Evolutionary conservation across 2,329 filamentous ascomycete genomes (phyloP).

Genomic region (Monosporascus sp.): DNA sequence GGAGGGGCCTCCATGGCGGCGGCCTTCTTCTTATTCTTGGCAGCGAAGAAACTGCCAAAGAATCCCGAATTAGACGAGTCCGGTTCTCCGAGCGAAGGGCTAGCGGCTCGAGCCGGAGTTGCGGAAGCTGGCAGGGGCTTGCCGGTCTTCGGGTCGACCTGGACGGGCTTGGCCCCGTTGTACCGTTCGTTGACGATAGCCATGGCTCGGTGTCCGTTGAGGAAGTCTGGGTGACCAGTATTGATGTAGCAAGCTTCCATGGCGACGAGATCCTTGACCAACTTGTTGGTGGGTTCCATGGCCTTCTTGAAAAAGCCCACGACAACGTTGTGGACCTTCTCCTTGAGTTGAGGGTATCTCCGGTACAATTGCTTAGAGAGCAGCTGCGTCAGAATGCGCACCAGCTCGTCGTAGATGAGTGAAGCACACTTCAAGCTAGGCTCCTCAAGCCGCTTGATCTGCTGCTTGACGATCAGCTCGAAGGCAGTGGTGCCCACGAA

Average conservation of each 20-base stretch:
- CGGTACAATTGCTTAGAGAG: constrained; percentile 86
- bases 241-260: constrained; percentile 99
- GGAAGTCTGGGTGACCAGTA: constrained; percentile 94
- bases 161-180: constrained; percentile 73
- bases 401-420: constrained; percentile 93
- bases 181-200: constrained; percentile 94
- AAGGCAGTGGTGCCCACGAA: constrained; percentile 99
- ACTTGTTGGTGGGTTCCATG: constrained; percentile 97
- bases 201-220: constrained; percentile 97
- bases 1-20: constrained; percentile 98
- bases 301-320: constrained; percentile 96
- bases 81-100: constrained; percentile 57
- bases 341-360: constrained; percentile 88
- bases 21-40: constrained; percentile 99
- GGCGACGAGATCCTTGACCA: constrained; percentile 83
- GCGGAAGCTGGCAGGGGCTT: constrained; percentile 71
- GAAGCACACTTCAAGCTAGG: constrained; percentile 97
- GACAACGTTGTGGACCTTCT: constrained; percentile 91
- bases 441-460: constrained; percentile 94
- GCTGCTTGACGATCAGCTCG: constrained; percentile 96
- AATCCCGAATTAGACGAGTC: constrained; percentile 65
- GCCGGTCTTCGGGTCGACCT: constrained; percentile 97
- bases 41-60: constrained; percentile 97
- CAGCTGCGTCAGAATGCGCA: constrained; percentile 87
- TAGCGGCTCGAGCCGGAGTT: constrained; percentile 67